Conservation (phyloP, 495 filamentous ascomycete genomes). For the Penicillium canariense region DNA sequence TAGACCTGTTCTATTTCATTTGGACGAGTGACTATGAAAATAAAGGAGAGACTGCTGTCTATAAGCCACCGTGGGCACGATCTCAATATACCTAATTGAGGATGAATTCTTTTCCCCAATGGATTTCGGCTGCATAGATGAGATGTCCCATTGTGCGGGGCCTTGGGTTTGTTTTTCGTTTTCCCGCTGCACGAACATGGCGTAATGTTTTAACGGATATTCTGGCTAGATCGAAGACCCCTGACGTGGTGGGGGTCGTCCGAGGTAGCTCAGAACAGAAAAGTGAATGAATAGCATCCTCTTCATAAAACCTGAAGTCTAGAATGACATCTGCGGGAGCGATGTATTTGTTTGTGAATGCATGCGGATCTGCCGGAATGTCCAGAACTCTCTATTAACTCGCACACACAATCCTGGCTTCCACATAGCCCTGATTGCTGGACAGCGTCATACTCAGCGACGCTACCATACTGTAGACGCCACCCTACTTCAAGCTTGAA, state of each 20-base stretch:
- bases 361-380: neutral
- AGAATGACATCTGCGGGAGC: neutral
- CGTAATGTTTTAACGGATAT: neutral
- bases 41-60: conserved; percentile 17
- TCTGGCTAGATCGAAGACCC: neutral
- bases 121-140: conserved; percentile 20
- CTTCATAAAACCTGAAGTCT: neutral
- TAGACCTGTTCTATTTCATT: conserved; percentile 15
- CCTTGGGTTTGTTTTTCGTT: neutral
- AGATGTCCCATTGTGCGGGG: conserved; percentile 12
- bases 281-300: neutral
- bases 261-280: neutral
- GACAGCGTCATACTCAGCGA: neutral
- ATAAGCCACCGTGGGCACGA: conserved; percentile 19
- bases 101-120: conserved; percentile 12
- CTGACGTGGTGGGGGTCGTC: neutral
- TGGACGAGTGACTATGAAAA: conserved; percentile 21
- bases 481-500: neutral
- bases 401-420: neutral
- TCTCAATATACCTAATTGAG: conserved; percentile 26
- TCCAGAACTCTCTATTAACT: neutral
- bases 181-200: neutral
- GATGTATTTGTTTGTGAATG: neutral
- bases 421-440: neutral
- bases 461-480: neutral